Percentiles rank a stretch among this genome's conserved stretches.
phyloP scores from a whole-genome alignment of 257 asterid genomes.

The Solanum rostratum region DNA sequence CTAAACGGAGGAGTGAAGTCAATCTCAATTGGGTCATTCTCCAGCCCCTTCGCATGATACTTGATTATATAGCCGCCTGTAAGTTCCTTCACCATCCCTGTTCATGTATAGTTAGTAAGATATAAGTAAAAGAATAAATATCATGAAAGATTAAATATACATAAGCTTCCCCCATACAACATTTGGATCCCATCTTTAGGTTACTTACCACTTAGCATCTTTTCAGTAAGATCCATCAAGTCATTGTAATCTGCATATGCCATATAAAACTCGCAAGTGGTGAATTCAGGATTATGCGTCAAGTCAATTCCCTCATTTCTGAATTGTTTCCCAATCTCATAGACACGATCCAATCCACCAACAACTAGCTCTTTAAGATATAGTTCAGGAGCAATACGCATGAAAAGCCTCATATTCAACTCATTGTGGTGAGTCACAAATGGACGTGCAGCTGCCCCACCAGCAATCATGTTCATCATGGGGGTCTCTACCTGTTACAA shows the following conservation, averaged over 20 bases:
- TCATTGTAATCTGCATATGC: slow-evolving; percentile 87
- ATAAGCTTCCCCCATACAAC: neutral
- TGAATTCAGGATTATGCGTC: slow-evolving; percentile 93
- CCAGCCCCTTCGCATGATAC: slow-evolving; percentile 80
- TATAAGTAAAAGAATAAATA: neutral
- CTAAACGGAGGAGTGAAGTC: slow-evolving; percentile 98
- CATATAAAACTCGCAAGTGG: slow-evolving; percentile 91
- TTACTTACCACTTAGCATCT: slow-evolving; percentile 49
- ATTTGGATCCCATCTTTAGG: neutral
- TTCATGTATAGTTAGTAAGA: neutral
- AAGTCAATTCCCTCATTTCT: slow-evolving; percentile 90
- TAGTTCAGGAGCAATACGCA: slow-evolving; percentile 91
- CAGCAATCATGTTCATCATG: slow-evolving; percentile 84
- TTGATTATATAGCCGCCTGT: slow-evolving; percentile 76
- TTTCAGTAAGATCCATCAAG: slow-evolving; percentile 71
- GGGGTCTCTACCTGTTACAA: slow-evolving; percentile 76
- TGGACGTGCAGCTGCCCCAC: slow-evolving; percentile 92
- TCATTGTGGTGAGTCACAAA: slow-evolving; percentile 88
- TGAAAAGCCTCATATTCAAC: slow-evolving; percentile 59
- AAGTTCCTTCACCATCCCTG: slow-evolving; percentile 88
- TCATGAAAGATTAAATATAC: neutral
- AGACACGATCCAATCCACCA: slow-evolving; percentile 88
- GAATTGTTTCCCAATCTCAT: slow-evolving; percentile 88
- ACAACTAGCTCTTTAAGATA: slow-evolving; percentile 79
- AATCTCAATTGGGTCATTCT: slow-evolving; percentile 71